These are phyloP conservation scores for Neobulgaria alba DNA, from an alignment of 2,329 filamentous ascomycete species.

Conservation along the genomic window DNA sequence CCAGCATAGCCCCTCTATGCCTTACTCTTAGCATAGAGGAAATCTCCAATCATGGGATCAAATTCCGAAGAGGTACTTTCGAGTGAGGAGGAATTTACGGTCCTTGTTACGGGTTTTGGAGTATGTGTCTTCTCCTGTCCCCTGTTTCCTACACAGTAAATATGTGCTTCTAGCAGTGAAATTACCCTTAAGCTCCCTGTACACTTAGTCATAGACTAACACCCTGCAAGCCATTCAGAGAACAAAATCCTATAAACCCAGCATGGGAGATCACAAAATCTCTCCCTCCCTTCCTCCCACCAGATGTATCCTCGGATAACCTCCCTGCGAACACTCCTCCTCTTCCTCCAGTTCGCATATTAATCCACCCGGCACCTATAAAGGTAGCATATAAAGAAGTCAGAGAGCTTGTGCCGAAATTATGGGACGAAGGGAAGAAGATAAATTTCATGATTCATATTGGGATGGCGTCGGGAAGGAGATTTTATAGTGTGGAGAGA, in stretches of 20 bases:
- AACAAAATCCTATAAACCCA: slow-evolving; percentile 64
- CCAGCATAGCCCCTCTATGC: no score
- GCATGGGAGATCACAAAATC: slow-evolving; percentile 68
- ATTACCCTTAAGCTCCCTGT: background rate
- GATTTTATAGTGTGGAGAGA: slow-evolving; percentile 63
- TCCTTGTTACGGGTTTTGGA: slow-evolving; percentile 54
- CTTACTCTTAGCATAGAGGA: background rate
- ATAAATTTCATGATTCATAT: slow-evolving; percentile 69
- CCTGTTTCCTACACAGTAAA: background rate
- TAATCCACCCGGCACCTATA: slow-evolving; percentile 57
- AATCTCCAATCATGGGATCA: slow-evolving; percentile 9
- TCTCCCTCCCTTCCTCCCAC: slow-evolving; percentile 56
- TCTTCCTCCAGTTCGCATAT: slow-evolving; percentile 46
- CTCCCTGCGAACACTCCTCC: slow-evolving; percentile 26
- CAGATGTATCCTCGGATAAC: slow-evolving; percentile 22
- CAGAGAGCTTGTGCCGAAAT: slow-evolving; percentile 49
- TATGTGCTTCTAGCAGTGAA: background rate
- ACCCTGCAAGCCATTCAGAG: slow-evolving; percentile 59
- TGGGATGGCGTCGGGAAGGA: slow-evolving; percentile 61
- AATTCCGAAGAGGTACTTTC: slow-evolving; percentile 1
- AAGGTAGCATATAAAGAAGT: slow-evolving; percentile 64
- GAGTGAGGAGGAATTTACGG: slow-evolving; percentile 41
- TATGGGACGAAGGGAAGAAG: slow-evolving; percentile 35
- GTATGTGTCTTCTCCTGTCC: slow-evolving; percentile 34
- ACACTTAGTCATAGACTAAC: background rate